Base-by-base conservation (phyloP, 2,329 filamentous ascomycete species). In the Exophiala lecanii-corni region DNA sequence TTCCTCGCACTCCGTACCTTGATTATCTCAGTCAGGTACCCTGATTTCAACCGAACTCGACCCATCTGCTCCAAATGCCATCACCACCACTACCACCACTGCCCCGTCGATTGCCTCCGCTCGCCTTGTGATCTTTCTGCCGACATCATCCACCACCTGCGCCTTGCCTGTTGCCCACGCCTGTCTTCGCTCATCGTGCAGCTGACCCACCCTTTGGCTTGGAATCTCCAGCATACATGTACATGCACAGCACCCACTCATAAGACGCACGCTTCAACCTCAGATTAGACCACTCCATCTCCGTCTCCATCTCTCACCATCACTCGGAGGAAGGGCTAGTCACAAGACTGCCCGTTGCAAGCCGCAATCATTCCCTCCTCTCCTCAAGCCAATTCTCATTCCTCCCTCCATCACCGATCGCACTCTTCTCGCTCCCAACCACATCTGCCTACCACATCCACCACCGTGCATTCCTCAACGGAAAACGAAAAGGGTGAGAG, bases 281-380 rank as follows among this genome's bases (percentile, higher is more conserved):
- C n/a, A 44, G 44, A 37, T 34, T 33, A 21, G 23, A 34, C 33
- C 21, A 30, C 16, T 36, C 34, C 30, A 46, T 16, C 32, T 28
- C 41, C 32, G 21, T 28, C 36, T 16, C n/a, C n/a, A n/a, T 19
- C 21, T 31, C 18, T 35, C 16, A 17, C 33, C 16, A 35, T 17
- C 13, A 32, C 23, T 34, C 31, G 61, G 82, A 36, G 16, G 25
- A 5, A 39, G 45, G 76, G 83, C 82, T 86, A 82, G 81, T 81
- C 78, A 75, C 67, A 69, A 76, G 84, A 89, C 86, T 85, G 82
- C 81, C 75, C 75, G 64, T 69, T 62, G 59, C 72, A 26, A 21
- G 40, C 74, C 73, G 77, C 75, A 88, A 96, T 80, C 70, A 96
- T 96, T 95, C 78, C 86, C 80, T n/a, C n/a, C n/a, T 75, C 81